phyloP scores from a whole-genome alignment of 495 filamentous ascomycete genomes.

The Achaetomiella virescens region DNA sequence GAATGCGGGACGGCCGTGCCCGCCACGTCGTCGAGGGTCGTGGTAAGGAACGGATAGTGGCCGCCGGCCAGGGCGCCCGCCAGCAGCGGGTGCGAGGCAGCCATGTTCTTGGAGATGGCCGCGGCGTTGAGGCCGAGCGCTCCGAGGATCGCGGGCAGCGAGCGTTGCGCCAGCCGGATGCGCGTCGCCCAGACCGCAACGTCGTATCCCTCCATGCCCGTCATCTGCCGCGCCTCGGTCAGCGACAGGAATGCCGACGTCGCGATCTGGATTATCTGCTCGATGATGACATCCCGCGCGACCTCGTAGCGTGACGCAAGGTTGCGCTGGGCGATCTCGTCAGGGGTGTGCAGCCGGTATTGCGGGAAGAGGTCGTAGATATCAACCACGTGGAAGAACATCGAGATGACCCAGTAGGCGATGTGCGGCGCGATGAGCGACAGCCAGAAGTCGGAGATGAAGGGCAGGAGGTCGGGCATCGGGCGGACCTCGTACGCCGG shows the following conservation, averaged over 20 bases:
- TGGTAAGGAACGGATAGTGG: constrained; percentile 55
- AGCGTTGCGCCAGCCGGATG: constrained; percentile 63
- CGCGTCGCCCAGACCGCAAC: constrained; percentile 74
- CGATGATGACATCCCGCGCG: constrained; percentile 76
- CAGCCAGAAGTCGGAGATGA: constrained; percentile 74
- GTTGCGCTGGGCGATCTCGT: constrained; percentile 79
- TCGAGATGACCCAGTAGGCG: constrained; percentile 84
- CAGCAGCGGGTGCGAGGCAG: constrained; percentile 52
- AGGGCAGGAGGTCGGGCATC: constrained; percentile 63
- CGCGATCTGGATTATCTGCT: constrained; percentile 79
- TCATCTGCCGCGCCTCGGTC: constrained; percentile 58
- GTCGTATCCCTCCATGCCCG: constrained; percentile 74
- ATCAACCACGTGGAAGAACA: constrained; percentile 82
- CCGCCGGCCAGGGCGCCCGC: constrained; percentile 68
- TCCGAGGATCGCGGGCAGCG: constrained; percentile 53
- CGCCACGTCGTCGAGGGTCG: constrained; percentile 38
- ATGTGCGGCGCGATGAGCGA: constrained; percentile 67
- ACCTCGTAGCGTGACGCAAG: constrained; percentile 77
- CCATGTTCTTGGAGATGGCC: constrained; percentile 50
- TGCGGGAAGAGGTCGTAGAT: constrained; percentile 72
- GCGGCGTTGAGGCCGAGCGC: constrained; percentile 53
- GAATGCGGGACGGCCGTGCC: constrained; percentile 45
- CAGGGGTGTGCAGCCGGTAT: constrained; percentile 88
- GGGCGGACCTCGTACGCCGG: constrained; percentile 64
- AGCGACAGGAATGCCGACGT: constrained; percentile 55